A percentile compares a stretch with the other conserved stretches of the same genome.
These are phyloP conservation scores for Boletus fagicola DNA, from an alignment of 768 basidiomycete genomes.

Conservation along the genomic window DNA sequence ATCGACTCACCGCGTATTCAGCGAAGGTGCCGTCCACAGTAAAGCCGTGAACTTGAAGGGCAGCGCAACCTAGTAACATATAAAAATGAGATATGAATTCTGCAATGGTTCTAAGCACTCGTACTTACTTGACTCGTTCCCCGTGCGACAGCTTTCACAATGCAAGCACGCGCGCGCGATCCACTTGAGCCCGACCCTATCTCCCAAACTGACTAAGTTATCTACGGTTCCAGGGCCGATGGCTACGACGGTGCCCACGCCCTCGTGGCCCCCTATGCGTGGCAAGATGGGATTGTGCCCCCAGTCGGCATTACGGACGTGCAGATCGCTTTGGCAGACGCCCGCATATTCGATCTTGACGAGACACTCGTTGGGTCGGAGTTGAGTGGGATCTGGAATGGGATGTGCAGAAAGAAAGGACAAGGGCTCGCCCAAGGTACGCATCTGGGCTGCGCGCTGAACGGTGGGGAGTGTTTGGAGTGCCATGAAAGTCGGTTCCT, in stretches of 20 bases:
- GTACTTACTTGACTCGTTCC: constrained; percentile 33
- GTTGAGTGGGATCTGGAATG: constrained; percentile 15
- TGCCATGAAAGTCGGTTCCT: neutral
- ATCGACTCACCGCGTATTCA: constrained; percentile 35
- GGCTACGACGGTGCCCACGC: constrained; percentile 45
- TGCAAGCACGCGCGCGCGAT: constrained; percentile 38
- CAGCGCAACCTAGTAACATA: constrained; percentile 15
- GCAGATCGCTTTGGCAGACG: constrained; percentile 45
- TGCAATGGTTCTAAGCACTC: neutral
- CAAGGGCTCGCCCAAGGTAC: constrained; percentile 12
- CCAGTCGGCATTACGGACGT: constrained; percentile 42
- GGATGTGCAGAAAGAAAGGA: constrained; percentile 16
- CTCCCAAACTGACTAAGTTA: constrained; percentile 36
- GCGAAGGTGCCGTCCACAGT: constrained; percentile 45
- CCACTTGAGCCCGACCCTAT: constrained; percentile 46
- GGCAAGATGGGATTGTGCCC: constrained; percentile 26
- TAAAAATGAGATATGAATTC: neutral
- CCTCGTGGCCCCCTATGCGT: constrained; percentile 45
- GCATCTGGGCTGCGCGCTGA: constrained; percentile 30
- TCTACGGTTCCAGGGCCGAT: constrained; percentile 36
- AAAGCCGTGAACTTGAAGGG: constrained; percentile 30
- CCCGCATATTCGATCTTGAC: constrained; percentile 43
- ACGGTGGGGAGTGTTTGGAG: constrained; percentile 13
- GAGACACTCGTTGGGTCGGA: constrained; percentile 31
- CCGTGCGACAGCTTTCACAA: constrained; percentile 41